These are phyloP conservation scores for Phytophthora chlamydospora DNA, from an alignment of 352 stramenopile genomes.

Conservation along the genomic window DNA sequence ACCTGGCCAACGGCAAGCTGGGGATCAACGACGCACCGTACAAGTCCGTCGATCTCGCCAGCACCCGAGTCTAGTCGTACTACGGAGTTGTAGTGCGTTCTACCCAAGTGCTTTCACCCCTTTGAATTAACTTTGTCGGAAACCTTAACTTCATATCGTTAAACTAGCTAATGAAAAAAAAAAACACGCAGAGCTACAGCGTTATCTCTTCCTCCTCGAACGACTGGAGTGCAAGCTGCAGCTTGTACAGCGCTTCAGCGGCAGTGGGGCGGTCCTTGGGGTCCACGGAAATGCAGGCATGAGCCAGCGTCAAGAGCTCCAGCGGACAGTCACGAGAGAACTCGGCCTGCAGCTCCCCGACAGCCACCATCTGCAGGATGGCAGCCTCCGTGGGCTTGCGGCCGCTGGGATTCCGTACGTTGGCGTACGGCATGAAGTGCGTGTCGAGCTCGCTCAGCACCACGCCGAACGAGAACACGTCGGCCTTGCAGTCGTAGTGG, in stretches of 20 bases:
- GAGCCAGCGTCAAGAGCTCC: slow-evolving; percentile 33
- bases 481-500: slow-evolving; percentile 50
- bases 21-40: slow-evolving; percentile 29
- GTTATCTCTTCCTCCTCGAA: slow-evolving; percentile 40
- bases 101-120: neutral
- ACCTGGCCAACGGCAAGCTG: slow-evolving; percentile 30
- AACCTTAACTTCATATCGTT: slow-evolving; percentile 32
- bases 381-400: slow-evolving; percentile 39
- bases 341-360: slow-evolving; percentile 39
- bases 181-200: slow-evolving; percentile 21
- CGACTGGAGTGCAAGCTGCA: slow-evolving; percentile 36
- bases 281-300: slow-evolving; percentile 45
- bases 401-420: slow-evolving; percentile 37
- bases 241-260: slow-evolving; percentile 37
- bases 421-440: slow-evolving; percentile 50
- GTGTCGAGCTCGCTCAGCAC: slow-evolving; percentile 54
- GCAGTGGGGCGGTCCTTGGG: slow-evolving; percentile 41
- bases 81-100: neutral
- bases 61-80: slow-evolving; percentile 12
- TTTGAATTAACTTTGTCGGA: slow-evolving; percentile 7
- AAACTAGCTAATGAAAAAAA: slow-evolving; percentile 1
- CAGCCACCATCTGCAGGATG: slow-evolving; percentile 48
- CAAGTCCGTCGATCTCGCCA: slow-evolving; percentile 25
- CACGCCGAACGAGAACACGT: slow-evolving; percentile 63
- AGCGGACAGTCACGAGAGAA: slow-evolving; percentile 39